Evolutionary conservation across 495 filamentous ascomycete species (phyloP), one percentile per base, ranked within the genome.

Genomic region (Talaromyces liani): DNA sequence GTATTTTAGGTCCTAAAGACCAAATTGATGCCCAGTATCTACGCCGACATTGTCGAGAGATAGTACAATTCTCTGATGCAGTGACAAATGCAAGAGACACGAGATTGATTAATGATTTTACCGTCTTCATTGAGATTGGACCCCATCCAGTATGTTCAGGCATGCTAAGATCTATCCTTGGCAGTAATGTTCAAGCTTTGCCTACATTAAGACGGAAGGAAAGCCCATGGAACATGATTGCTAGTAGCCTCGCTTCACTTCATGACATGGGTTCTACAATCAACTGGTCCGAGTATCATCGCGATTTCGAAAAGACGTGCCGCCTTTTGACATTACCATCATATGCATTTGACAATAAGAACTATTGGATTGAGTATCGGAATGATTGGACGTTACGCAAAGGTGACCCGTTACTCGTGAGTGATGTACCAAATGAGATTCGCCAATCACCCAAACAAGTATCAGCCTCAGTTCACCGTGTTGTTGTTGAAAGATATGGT

Each of bases 301-400:
- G n/a, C 53, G 83, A 85, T 65, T 89, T 87, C 68, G 67, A 72
- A 27, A 64, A 72, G 4, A 79, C 75, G 12, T 78, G 81, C 5
- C 72, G 76, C 6, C 74, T 90, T 10, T 67, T 92, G 0, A 70
- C 83, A 12, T 80, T 92, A 2, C 89, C 89, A 7, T 70, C 80
- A 6, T 93, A 93, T 63, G 73, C 75, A 0, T 79, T 71, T 71
- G 70, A 76, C 45, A 34, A 68, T 9, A 72, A 72, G 51, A 75
- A 73, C 39, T 78, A 78, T 61, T 81, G 79, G 79, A 73, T 81
- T 9, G 67, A 70, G 10, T 81, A 81, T 58, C 58, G 64, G 5
- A 67, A 67, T 3, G 61, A 71, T 55, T 79, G 72, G 72, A 29
- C 55, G 4, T 67, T 80, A 8, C 65, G 64, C 24, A 78, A 77